phyloP scores from a whole-genome alignment of 495 filamentous ascomycete genomes.

The Annulohypoxylon maeteangense region DNA sequence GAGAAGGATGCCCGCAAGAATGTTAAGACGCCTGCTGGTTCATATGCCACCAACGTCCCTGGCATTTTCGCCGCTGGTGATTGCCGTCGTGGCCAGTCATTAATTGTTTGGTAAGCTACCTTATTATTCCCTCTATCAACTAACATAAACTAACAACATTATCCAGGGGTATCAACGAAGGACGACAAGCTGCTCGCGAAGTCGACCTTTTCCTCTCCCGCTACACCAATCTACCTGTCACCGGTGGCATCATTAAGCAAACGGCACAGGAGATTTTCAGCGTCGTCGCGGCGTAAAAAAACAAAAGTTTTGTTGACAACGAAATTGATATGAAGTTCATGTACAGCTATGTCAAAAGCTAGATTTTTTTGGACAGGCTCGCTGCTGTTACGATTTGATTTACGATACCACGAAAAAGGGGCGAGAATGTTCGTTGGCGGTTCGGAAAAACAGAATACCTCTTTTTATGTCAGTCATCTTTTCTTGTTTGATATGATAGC shows the following conservation, averaged over 20 bases:
- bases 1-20: conserved; percentile 97
- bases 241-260: conserved; percentile 91
- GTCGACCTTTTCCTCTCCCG: conserved; percentile 90
- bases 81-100: conserved; percentile 93
- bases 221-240: conserved; percentile 85
- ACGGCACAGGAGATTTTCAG: conserved; percentile 74
- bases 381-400: conserved; percentile 27
- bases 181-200: conserved; percentile 91
- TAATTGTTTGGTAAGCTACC: conserved; percentile 92
- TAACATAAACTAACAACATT: conserved; percentile 45
- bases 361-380: conserved; percentile 41
- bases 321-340: conserved; percentile 18
- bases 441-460: conserved; percentile 19
- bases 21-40: conserved; percentile 92
- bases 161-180: conserved; percentile 97
- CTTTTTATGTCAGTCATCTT: not conserved
- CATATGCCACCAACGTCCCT: conserved; percentile 87
- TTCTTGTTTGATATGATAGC: not conserved
- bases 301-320: conserved; percentile 5
- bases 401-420: conserved; percentile 42
- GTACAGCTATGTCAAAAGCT: conserved; percentile 35
- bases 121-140: not conserved
- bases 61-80: conserved; percentile 97
- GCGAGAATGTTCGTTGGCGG: conserved; percentile 10
- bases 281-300: conserved; percentile 22